These are phyloP conservation scores for Phaeosphaeriaceae sp. DNA, from an alignment of 2,329 filamentous ascomycete genomes.

Conservation along the genomic window DNA sequence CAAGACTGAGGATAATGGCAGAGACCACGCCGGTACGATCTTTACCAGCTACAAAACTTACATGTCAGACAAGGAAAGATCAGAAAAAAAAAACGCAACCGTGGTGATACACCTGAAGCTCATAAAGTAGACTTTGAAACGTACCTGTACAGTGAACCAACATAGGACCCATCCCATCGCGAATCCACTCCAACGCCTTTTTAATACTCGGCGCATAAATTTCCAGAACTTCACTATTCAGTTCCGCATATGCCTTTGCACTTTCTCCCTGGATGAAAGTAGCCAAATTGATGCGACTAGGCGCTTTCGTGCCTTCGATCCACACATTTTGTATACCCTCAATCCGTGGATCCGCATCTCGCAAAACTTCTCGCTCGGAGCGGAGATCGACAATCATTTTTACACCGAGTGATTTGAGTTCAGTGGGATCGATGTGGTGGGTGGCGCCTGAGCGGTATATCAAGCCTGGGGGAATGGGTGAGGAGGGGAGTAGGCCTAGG, in stretches of 20 bases:
- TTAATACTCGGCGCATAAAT: conserved; percentile 15
- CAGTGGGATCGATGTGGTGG: background rate
- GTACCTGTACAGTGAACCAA: conserved; percentile 26
- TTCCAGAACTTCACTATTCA: conserved; percentile 21
- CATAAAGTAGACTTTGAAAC: background rate
- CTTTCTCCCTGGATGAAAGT: conserved; percentile 63
- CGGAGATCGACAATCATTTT: conserved; percentile 20
- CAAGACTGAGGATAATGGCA: conserved; percentile 21
- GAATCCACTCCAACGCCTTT: conserved; percentile 16
- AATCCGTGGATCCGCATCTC: conserved; percentile 6
- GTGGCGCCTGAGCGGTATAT: conserved; percentile 20
- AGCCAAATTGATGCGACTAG: conserved; percentile 33
- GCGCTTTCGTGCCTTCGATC: background rate
- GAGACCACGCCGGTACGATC: conserved; percentile 29
- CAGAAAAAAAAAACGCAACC: background rate
- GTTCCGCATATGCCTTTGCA: conserved; percentile 48
- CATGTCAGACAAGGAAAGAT: background rate
- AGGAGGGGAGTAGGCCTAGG: conserved; percentile 7
- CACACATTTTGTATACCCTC: conserved; percentile 13
- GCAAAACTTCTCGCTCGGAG: conserved; percentile 4
- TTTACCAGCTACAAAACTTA: conserved; percentile 20
- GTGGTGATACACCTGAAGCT: background rate
- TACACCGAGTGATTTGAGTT: conserved; percentile 7
- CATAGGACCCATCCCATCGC: conserved; percentile 12
- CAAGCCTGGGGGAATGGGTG: background rate